phyloP scores from a whole-genome alignment of 257 asterid genomes.

The Solanum appendiculatum region DNA sequence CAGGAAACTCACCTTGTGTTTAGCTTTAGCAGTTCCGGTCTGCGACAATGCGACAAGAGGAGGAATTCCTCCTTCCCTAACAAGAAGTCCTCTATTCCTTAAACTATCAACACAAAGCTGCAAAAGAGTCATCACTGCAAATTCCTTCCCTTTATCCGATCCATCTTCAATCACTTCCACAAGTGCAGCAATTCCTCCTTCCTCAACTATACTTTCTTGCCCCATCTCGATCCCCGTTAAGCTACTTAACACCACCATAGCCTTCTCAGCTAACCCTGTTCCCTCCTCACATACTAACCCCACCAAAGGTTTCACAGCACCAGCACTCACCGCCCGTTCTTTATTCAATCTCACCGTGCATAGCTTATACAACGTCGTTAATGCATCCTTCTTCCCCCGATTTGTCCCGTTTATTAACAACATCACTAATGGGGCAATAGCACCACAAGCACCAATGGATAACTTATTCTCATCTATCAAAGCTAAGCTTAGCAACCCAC shows the following conservation, averaged over 20 bases:
- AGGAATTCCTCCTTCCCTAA: slow-evolving; percentile 94
- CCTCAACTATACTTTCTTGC: slow-evolving; percentile 62
- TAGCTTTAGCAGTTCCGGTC: slow-evolving; percentile 79
- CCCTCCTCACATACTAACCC: slow-evolving; percentile 61
- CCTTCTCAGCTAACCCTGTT: slow-evolving; percentile 84
- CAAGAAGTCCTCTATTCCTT: slow-evolving; percentile 70
- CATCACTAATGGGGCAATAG: slow-evolving; percentile 75
- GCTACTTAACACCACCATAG: slow-evolving; percentile 91
- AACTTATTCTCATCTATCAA: slow-evolving; percentile 70
- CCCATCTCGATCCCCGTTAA: slow-evolving; percentile 62
- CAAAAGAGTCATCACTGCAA: slow-evolving; percentile 74
- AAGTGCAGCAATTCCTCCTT: slow-evolving; percentile 75
- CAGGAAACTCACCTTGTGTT: slow-evolving; percentile 61
- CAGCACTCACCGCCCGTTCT: slow-evolving; percentile 87
- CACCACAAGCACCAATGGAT: slow-evolving; percentile 85
- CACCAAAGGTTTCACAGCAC: slow-evolving; percentile 72
- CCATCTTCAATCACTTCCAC: slow-evolving; percentile 90
- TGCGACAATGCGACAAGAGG: slow-evolving; percentile 93
- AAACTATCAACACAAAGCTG: slow-evolving; percentile 74
- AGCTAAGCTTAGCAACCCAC: slow-evolving; percentile 76
- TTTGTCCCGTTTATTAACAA: slow-evolving; percentile 62
- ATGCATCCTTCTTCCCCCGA: slow-evolving; percentile 84
- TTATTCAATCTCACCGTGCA: slow-evolving; percentile 66
- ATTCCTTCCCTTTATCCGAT: slow-evolving; percentile 77
- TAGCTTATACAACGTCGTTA: slow-evolving; percentile 78